Conservation (phyloP, 805 yeast species). For the Priceomyces medius region DNA sequence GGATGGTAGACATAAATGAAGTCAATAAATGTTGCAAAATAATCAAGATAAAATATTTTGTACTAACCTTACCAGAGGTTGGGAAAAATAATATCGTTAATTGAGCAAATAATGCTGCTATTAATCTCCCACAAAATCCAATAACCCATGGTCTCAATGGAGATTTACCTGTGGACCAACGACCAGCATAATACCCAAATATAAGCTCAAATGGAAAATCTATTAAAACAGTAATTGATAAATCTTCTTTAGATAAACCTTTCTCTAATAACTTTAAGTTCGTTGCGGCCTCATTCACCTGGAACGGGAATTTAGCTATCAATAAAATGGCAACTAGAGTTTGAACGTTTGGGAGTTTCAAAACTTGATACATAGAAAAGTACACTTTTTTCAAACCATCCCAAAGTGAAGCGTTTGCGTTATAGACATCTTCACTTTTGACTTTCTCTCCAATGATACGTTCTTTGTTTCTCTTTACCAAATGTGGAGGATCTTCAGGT, state of each 20-base stretch:
- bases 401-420: conserved; percentile 17
- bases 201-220: conserved; percentile 95
- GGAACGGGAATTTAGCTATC: conserved; percentile 86
- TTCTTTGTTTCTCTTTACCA: conserved; percentile 31
- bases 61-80: conserved; percentile 43
- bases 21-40: conserved; percentile 81
- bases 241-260: conserved; percentile 90
- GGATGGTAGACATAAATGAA: conserved; percentile 91
- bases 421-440: conserved; percentile 26
- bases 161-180: conserved; percentile 80
- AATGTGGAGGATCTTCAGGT: conserved; percentile 68
- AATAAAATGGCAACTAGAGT: conserved; percentile 72
- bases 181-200: conserved; percentile 93
- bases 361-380: conserved; percentile 63
- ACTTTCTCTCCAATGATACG: conserved; percentile 27
- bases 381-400: conserved; percentile 54
- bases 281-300: conserved; percentile 94
- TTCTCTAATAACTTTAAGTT: conserved; percentile 85
- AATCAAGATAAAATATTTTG: conserved; percentile 63
- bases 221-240: conserved; percentile 86
- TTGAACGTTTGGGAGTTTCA: conserved; percentile 68
- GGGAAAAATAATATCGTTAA: conserved; percentile 75
- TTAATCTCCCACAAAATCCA: conserved; percentile 79
- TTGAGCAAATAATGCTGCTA: conserved; percentile 76
- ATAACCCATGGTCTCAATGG: conserved; percentile 87